Conservation (phyloP, 305 asterid genomes). For the Euphrasia arctica region DNA sequence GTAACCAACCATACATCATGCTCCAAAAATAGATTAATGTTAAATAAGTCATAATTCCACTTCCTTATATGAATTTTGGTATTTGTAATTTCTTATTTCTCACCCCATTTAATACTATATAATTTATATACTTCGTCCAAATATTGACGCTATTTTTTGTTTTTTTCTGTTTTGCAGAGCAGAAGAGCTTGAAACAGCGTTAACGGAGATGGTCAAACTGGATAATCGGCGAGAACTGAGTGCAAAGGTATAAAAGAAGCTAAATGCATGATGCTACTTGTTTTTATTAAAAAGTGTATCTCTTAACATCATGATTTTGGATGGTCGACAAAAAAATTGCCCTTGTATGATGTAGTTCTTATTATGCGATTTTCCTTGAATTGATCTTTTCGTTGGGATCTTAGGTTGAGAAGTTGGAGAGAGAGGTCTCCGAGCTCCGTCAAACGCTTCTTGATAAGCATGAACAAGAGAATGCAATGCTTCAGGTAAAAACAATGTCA, state of each 20-base stretch:
- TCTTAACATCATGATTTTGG: too few relatives aligned
- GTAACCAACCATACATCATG: too few relatives aligned
- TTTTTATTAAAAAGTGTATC: neutral
- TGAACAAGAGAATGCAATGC: constrained; percentile 98
- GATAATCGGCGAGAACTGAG: constrained; percentile 91
- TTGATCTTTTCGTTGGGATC: constrained; percentile 17
- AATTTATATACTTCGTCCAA: too few relatives aligned
- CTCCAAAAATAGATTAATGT: too few relatives aligned
- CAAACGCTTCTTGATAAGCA: constrained; percentile 81
- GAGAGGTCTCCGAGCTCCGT: constrained; percentile 63
- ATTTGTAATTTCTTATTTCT: too few relatives aligned
- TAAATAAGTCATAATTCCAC: too few relatives aligned
- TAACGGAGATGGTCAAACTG: constrained; percentile 98
- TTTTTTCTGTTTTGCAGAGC: constrained; percentile 57
- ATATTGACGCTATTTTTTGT: too few relatives aligned
- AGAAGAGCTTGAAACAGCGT: constrained; percentile 93
- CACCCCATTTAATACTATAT: too few relatives aligned
- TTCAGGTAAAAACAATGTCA: constrained; percentile 52
- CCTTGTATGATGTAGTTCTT: neutral
- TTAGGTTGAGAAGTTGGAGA: constrained; percentile 87
- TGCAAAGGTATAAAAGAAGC: constrained; percentile 58
- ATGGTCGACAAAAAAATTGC: too few relatives aligned
- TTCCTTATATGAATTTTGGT: too few relatives aligned
- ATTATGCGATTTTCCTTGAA: neutral
- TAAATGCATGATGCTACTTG: neutral